Base-by-base conservation (phyloP, 495 filamentous ascomycete genomes). In the Penicillium pulvis region DNA sequence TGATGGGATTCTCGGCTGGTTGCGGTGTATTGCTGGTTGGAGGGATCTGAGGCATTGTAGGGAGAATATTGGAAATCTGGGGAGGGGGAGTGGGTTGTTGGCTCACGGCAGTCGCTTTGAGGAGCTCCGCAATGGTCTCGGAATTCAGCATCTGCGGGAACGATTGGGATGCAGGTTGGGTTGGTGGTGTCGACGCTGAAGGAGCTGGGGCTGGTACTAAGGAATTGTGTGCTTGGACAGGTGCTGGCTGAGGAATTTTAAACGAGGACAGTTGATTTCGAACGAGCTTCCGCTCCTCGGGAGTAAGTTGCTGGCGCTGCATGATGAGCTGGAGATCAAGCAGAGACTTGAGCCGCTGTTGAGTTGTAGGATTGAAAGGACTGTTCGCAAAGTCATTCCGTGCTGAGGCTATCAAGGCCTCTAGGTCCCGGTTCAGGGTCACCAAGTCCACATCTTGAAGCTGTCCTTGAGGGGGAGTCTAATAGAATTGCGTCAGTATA, bases 271-370 rank as follows among this genome's bases (percentile, higher is more conserved):
- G 84, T 79, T 91, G 88, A 64, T 91, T 85, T 70, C 87, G 86
- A 64, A 96, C 86, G 67, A 87, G 79, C 71, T 85, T 85, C 62
- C 97, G 80, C 76, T 95, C 87, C 62, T 92, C 85, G 67, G 85
- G 87, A 47, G 89, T 85, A 65, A 96, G 82, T 64, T 91, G 83
- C 67, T 90, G 90, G 61, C 79, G 86, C 66, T 89, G 82, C 73
- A 98, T 76, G 66, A 96, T 86, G 47, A 72, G 83, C 75, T 97
- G 88, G 60, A 98, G 82, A 72, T 93, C 91, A 72, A 95, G 75
- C 62, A 98, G 81, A 19, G 93, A 91, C 71, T 93, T 89, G 66
- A 98, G 74, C 65, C 87, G 88, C 58, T 84, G 85, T 74, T 92
- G 87, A 61, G 87, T 80, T 67, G 83, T 82, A 71, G 79, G 75